Conservation (phyloP, 495 filamentous ascomycete species). For the Penicillium cosmopolitanum region DNA sequence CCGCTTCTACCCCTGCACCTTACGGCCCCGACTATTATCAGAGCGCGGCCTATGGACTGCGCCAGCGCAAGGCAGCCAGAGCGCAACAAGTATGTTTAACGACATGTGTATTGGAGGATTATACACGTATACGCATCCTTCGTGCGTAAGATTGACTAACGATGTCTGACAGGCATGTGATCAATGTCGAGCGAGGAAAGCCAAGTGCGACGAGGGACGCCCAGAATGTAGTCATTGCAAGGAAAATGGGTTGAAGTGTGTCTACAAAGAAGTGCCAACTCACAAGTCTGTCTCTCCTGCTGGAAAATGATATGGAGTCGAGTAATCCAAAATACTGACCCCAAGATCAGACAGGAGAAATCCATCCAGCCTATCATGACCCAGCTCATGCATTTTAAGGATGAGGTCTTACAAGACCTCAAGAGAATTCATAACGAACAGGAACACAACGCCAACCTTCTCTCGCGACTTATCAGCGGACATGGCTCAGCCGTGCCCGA, state of each 20-base stretch:
- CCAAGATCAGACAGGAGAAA: slow-evolving; percentile 44
- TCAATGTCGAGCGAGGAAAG: slow-evolving; percentile 62
- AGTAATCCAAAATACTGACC: slow-evolving; percentile 10
- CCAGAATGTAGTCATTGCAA: slow-evolving; percentile 63
- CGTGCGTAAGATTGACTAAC: neutral
- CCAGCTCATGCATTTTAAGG: slow-evolving; percentile 34
- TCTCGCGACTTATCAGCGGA: neutral
- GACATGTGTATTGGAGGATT: neutral
- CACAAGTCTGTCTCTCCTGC: slow-evolving; percentile 51
- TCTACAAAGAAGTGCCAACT: slow-evolving; percentile 63
- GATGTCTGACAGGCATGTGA: slow-evolving; percentile 57
- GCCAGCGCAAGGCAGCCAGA: slow-evolving; percentile 47
- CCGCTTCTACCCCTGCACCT: slow-evolving; percentile 28
- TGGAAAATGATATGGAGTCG: neutral
- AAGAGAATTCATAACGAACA: slow-evolving; percentile 17
- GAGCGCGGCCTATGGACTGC: slow-evolving; percentile 38
- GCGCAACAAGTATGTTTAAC: slow-evolving; percentile 43
- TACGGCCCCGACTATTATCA: slow-evolving; percentile 40
- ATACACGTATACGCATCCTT: neutral
- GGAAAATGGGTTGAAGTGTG: slow-evolving; percentile 57
- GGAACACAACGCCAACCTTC: slow-evolving; percentile 9
- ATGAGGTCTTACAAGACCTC: slow-evolving; percentile 22
- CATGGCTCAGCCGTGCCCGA: neutral
- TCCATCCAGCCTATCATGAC: slow-evolving; percentile 43
- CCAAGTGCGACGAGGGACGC: slow-evolving; percentile 66